phyloP scores from a whole-genome alignment of 2,329 filamentous ascomycete species.

The Anisogramma anomala region DNA sequence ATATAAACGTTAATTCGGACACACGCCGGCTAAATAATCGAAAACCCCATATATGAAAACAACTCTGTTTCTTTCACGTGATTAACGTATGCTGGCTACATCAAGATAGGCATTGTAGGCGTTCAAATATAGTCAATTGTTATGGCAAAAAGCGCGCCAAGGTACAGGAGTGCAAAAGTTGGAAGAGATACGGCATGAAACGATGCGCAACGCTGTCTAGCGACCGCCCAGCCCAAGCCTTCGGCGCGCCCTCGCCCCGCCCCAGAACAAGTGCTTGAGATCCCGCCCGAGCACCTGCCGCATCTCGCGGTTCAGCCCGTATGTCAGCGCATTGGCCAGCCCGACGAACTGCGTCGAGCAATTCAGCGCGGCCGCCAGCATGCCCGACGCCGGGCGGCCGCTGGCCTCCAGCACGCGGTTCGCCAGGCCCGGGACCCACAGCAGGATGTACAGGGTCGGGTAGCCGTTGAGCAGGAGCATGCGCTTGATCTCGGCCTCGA shows the following conservation, averaged over 20 bases:
- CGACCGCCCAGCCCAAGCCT: too few species aligned
- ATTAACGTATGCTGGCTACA: too few species aligned
- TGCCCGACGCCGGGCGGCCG: constrained; percentile 6
- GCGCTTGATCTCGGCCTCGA: constrained; percentile 6
- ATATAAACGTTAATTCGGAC: too few species aligned
- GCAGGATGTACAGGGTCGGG: constrained; percentile 5
- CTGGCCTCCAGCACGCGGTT: constrained; percentile 14
- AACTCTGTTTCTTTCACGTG: too few species aligned
- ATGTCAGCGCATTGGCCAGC: constrained; percentile 27
- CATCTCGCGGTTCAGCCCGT: constrained; percentile 20
- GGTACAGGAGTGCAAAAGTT: too few species aligned
- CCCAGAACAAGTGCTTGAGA: not conserved
- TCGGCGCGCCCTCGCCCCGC: not conserved
- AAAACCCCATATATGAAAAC: too few species aligned
- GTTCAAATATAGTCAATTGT: too few species aligned
- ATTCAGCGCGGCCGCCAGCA: constrained; percentile 19
- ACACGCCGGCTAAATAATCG: too few species aligned
- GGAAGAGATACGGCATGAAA: too few species aligned
- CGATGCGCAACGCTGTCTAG: too few species aligned
- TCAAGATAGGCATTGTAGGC: too few species aligned
- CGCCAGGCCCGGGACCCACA: constrained; percentile 5
- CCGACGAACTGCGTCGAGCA: constrained; percentile 27
- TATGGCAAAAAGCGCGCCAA: too few species aligned
- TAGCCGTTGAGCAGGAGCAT: constrained; percentile 6
- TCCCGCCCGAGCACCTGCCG: not conserved